These are phyloP conservation scores for bread wheat (Triticum aestivum) DNA, from an alignment of 176 grass and related monocot genomes.

Conservation along the genomic window IWGSC_CS_RefSeq_v2.1 NC_057802.1:1375446-1375945, in stretches of 20 bases:
- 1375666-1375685: no score
- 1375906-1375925: not conserved
- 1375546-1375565: no score
- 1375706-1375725: conserved; percentile 12
- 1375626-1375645: no score
- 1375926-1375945: not conserved
- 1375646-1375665: no score
- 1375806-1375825: not conserved
- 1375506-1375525: no score
- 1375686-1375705: not conserved
- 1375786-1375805: not conserved
- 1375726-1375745: not conserved
- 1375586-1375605: no score
- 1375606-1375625: no score
- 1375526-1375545: no score
- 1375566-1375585: no score
- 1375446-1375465: no score
- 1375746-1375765: not conserved
- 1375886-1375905: not conserved
- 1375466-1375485: no score
- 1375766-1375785: not conserved
- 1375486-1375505: no score
- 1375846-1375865: conserved; percentile 1
- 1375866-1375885: not conserved
- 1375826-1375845: not conserved